Base-by-base conservation (phyloP, 805 yeast species). In the Wickerhamomyces pijperi region DNA sequence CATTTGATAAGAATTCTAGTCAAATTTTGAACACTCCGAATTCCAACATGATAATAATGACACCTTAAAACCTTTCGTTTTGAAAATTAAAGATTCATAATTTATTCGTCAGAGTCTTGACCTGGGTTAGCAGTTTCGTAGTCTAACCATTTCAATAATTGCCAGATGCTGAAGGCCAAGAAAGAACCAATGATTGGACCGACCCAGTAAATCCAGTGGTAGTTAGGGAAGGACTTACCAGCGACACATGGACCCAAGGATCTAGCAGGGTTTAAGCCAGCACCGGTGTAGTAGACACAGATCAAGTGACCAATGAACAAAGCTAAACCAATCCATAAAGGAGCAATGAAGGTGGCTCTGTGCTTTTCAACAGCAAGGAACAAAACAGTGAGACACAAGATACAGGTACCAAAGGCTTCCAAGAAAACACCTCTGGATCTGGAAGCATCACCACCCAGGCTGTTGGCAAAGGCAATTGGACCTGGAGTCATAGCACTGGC, bases 191-290 rank as follows among this genome's bases (percentile, higher is more conserved):
- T 55, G 40, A 78, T 51, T 44, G 95, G 95, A 39, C 95, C 95
- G 42, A 85, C 76, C 92, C 94, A 84, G 71, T 85, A 85, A 48
- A 86, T 84, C 94, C 94, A 85, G 70, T 78, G 86, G 65, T 85
- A 85, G 54, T 53, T 58, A 28, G 95, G 94, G 78, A 86, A 86
- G 18, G 74, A 67, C 41, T 60, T 67, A 40, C 73, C 72, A 43
- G 87, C 94, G 44, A 84, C 66, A 57, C 78, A 72, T 39, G 95
- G 94, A 55, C 95, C 95, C 41, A 85, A 72, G 28, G 84, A 67
- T 69, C 95, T 77, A 35, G 95, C 95, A 42, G 95, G 95, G 71
- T 85, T 85, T 55, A 84, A 68, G 58, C 95, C 95, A 32, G 94
- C 94, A 58, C 95, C 95, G 37, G 94, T 82, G 67, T 74, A 81